Conservation (phyloP, 2,329 filamentous ascomycete species). For the Calonectria henricotiae region DNA sequence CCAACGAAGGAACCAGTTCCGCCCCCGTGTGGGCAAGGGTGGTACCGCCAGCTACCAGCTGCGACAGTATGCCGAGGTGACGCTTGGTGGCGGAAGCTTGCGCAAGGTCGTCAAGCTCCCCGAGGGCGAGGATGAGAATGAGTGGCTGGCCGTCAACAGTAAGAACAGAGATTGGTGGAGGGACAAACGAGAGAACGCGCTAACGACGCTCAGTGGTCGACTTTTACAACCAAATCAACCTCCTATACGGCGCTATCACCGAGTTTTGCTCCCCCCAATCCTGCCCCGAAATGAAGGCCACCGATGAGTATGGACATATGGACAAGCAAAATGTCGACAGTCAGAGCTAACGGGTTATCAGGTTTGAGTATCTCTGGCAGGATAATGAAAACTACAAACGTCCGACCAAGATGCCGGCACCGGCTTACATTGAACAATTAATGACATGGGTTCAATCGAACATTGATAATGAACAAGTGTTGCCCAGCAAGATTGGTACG, state of each 20-base stretch:
- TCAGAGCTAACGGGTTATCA: slow-evolving; percentile 57
- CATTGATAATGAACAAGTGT: slow-evolving; percentile 95
- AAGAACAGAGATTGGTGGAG: slow-evolving; percentile 53
- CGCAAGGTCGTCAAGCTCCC: slow-evolving; percentile 97
- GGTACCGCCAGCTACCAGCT: slow-evolving; percentile 92
- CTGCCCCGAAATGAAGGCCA: slow-evolving; percentile 99
- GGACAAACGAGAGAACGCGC: not conserved
- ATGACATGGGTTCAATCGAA: slow-evolving; percentile 97
- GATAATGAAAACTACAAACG: slow-evolving; percentile 94
- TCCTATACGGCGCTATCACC: slow-evolving; percentile 98
- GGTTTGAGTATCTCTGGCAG: slow-evolving; percentile 99
- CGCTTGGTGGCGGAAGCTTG: slow-evolving; percentile 92
- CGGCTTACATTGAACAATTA: slow-evolving; percentile 97
- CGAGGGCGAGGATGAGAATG: slow-evolving; percentile 97
- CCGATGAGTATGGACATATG: slow-evolving; percentile 82
- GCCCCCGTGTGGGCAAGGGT: slow-evolving; percentile 89
- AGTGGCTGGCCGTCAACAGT: slow-evolving; percentile 99
- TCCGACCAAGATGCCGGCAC: slow-evolving; percentile 97
- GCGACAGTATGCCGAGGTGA: slow-evolving; percentile 98
- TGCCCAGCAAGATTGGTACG: slow-evolving; percentile 91
- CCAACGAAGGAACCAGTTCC: slow-evolving; percentile 91
- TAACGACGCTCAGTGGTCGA: slow-evolving; percentile 82
- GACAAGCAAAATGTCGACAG: not conserved
- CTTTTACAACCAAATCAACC: slow-evolving; percentile 99
- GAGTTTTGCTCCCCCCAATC: slow-evolving; percentile 98